Percentiles rank a stretch among this genome's conserved stretches.
These are phyloP conservation scores for Paracamarosporium sp. DNA, from an alignment of 2,329 filamentous ascomycete genomes.

Conservation along the genomic window DNA sequence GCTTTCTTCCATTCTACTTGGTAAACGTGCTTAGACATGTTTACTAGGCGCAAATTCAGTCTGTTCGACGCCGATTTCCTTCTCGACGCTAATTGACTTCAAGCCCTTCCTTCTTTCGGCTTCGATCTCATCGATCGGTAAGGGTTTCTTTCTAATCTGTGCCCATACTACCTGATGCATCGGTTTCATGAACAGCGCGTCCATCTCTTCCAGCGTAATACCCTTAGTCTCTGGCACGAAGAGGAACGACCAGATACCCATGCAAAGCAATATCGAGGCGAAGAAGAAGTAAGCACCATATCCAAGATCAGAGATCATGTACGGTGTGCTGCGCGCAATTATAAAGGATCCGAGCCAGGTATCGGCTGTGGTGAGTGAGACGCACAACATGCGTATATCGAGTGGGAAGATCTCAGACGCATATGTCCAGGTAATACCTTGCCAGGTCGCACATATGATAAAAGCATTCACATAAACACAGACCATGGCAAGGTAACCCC, in stretches of 20 bases:
- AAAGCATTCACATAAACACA: slow-evolving; percentile 63
- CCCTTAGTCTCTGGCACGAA: slow-evolving; percentile 44
- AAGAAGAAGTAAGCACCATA: slow-evolving; percentile 52
- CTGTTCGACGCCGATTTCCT: slow-evolving; percentile 24
- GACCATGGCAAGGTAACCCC: slow-evolving; percentile 61
- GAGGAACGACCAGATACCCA: slow-evolving; percentile 42
- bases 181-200: slow-evolving; percentile 34
- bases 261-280: slow-evolving; percentile 32
- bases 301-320: slow-evolving; percentile 46
- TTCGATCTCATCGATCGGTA: slow-evolving; percentile 19
- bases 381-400: slow-evolving; percentile 50
- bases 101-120: slow-evolving; percentile 24
- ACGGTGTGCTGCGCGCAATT: slow-evolving; percentile 47
- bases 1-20: neutral
- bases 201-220: slow-evolving; percentile 40
- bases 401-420: slow-evolving; percentile 58
- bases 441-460: slow-evolving; percentile 58
- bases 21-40: neutral
- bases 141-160: slow-evolving; percentile 29
- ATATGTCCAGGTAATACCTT: slow-evolving; percentile 53
- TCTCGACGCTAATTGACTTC: slow-evolving; percentile 17
- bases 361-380: slow-evolving; percentile 47
- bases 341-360: slow-evolving; percentile 50
- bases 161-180: slow-evolving; percentile 40
- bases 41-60: slow-evolving; percentile 17